Evolutionary conservation across 495 filamentous ascomycete genomes (phyloP).

Genomic region (Annulohypoxylon maeteangense): DNA sequence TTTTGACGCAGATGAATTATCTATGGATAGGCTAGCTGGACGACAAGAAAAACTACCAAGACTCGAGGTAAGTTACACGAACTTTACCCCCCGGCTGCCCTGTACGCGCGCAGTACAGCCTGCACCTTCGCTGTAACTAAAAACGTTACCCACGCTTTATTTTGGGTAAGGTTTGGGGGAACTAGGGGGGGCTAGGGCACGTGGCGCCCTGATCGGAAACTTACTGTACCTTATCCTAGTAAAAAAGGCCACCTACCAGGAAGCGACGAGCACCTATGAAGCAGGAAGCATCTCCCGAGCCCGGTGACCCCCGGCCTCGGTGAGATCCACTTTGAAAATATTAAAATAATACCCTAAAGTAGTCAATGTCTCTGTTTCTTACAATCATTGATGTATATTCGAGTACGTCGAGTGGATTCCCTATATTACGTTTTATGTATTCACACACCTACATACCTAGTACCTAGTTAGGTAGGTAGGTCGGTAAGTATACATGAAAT

Average conservation of each 20-base stretch:
- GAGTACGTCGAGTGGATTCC: not conserved
- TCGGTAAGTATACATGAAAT: not conserved
- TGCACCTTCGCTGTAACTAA: conserved; percentile 15
- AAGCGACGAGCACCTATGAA: not conserved
- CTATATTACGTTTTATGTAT: not conserved
- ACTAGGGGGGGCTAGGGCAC: conserved; percentile 21
- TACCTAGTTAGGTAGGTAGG: not conserved
- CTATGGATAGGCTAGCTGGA: conserved; percentile 20
- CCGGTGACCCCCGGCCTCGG: conserved; percentile 1
- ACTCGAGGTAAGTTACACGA: conserved; percentile 35
- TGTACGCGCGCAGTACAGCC: not conserved
- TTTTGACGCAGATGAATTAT: conserved; percentile 34
- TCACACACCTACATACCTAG: not conserved
- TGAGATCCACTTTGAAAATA: conserved; percentile 7
- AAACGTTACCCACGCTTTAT: conserved; percentile 1
- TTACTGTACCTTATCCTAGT: conserved; percentile 25
- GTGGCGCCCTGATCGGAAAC: conserved; percentile 33
- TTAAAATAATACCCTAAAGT: conserved; percentile 7
- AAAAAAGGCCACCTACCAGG: conserved; percentile 13
- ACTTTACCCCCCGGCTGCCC: not conserved
- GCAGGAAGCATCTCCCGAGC: conserved; percentile 21
- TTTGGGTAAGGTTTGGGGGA: conserved; percentile 4
- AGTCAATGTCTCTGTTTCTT: not conserved
- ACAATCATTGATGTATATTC: not conserved
- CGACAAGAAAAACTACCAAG: conserved; percentile 23